Evolutionary conservation across 2,329 filamentous ascomycete species (phyloP).

Genomic region (Claviceps fusiformis): DNA sequence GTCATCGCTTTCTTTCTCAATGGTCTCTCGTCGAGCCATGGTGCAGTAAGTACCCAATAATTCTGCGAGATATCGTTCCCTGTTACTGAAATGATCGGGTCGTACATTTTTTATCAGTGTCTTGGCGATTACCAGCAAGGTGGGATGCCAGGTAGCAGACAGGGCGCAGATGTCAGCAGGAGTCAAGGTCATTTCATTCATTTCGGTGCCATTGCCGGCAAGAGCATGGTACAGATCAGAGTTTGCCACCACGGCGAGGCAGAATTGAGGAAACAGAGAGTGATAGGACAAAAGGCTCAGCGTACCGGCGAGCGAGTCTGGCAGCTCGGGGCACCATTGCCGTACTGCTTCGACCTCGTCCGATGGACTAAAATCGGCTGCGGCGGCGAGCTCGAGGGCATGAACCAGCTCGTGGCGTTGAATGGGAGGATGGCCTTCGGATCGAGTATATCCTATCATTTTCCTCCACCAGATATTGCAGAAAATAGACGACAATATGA

Average conservation of each 20-base stretch:
- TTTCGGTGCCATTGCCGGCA: not conserved
- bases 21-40: not conserved
- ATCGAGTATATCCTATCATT: conserved; percentile 27
- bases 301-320: conserved; percentile 5
- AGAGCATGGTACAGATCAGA: conserved; percentile 4
- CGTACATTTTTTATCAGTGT: conserved; percentile 5
- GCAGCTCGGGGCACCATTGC: conserved; percentile 7
- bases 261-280: conserved; percentile 7
- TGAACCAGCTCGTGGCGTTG: conserved; percentile 6
- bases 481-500: conserved; percentile 29
- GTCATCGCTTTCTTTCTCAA: not conserved
- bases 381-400: conserved; percentile 11
- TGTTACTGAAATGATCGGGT: conserved; percentile 9
- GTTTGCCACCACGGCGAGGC: conserved; percentile 3
- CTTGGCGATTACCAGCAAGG: conserved; percentile 8
- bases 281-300: conserved; percentile 8
- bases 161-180: conserved; percentile 6
- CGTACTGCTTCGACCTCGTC: conserved; percentile 2
- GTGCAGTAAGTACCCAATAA: conserved; percentile 11
- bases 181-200: conserved; percentile 6
- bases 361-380: conserved; percentile 5
- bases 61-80: conserved; percentile 12
- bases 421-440: conserved; percentile 2
- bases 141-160: conserved; percentile 1
- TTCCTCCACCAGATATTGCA: conserved; percentile 36